Conservation (phyloP, 208 protist genomes). For the Trichomonas vaginalis region DNA sequence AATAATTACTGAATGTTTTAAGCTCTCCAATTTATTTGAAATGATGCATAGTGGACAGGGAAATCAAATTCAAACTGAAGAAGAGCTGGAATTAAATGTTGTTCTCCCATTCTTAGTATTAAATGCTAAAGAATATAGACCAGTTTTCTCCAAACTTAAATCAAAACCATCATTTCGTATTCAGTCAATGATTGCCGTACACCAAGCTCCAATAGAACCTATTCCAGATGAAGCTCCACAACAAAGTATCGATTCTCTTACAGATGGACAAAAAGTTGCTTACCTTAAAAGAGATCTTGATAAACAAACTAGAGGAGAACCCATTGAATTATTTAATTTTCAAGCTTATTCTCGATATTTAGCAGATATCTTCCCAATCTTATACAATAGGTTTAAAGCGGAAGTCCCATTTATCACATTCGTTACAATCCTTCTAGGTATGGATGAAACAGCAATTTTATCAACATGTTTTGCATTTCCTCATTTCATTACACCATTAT, state of each 20-base stretch:
- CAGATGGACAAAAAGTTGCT: not conserved
- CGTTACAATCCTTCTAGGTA: not conserved
- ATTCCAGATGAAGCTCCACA: not conserved
- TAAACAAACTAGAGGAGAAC: not conserved
- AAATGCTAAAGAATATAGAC: not conserved
- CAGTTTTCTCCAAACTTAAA: not conserved
- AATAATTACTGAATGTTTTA: not conserved
- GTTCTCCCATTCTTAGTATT: not conserved
- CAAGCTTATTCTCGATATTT: not conserved
- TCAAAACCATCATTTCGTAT: not conserved
- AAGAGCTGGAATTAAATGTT: not conserved
- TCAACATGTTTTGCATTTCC: not conserved
- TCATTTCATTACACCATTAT: not conserved
- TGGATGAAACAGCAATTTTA: not conserved
- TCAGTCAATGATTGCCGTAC: not conserved
- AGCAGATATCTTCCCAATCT: not conserved
- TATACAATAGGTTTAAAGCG: not conserved
- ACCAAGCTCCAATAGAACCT: not conserved
- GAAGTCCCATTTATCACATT: not conserved
- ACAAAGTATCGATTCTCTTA: not conserved
- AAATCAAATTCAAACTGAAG: not conserved
- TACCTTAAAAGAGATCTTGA: not conserved
- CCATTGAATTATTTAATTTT: not conserved
- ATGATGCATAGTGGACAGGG: not conserved
- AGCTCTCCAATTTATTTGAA: not conserved